Conservation (phyloP, 2,329 filamentous ascomycete species). For the Phoma herbarum region DNA sequence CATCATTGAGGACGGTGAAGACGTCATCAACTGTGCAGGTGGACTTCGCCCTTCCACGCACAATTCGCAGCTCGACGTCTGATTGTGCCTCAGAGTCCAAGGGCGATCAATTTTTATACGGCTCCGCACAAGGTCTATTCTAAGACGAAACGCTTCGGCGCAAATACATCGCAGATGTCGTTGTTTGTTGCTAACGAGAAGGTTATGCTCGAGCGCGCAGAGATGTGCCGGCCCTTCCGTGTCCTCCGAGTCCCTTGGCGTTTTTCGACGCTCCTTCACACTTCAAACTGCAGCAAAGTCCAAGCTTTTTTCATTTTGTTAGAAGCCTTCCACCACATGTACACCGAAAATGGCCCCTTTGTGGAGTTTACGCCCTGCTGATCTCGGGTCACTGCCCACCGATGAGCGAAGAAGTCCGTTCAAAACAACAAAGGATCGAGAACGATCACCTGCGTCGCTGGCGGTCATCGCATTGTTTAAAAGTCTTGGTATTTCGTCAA, state of each 20-base stretch:
- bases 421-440: background rate
- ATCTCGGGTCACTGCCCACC: constrained; percentile 2
- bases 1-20: background rate
- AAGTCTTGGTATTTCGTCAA: constrained; percentile 11
- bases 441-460: background rate
- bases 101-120: background rate
- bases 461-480: constrained; percentile 1
- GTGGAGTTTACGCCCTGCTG: background rate
- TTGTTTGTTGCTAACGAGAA: background rate
- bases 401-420: background rate
- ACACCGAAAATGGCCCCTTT: constrained; percentile 1
- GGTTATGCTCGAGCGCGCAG: background rate
- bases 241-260: constrained; percentile 6
- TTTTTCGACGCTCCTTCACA: constrained; percentile 1
- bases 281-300: constrained; percentile 1
- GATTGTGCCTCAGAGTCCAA: background rate
- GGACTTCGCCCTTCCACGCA: no score
- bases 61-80: background rate
- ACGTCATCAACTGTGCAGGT: background rate
- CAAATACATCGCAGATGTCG: background rate
- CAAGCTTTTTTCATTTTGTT: background rate
- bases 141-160: background rate
- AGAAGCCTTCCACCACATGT: background rate
- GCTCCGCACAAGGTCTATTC: background rate
- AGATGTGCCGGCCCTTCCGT: background rate